phyloP scores from a whole-genome alignment of 2,329 filamentous ascomycete genomes.

The Pseudogymnoascus sp. region DNA sequence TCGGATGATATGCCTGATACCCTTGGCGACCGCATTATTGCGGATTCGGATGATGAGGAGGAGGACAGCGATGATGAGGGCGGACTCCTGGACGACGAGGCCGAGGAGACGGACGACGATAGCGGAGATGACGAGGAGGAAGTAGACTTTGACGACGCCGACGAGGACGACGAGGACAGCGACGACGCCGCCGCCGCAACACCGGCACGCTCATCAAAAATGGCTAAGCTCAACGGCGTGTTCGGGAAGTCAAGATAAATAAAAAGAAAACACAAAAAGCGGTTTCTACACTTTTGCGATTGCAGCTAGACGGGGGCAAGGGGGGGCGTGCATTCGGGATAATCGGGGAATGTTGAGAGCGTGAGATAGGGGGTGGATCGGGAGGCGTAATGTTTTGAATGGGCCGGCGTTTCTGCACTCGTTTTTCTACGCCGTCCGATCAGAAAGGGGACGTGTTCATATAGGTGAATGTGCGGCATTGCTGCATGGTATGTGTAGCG shows the following conservation, averaged over 20 bases:
- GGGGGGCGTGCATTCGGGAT: not conserved
- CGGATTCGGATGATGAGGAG: slow-evolving; percentile 42
- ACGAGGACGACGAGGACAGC: slow-evolving; percentile 35
- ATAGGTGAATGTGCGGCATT: not conserved
- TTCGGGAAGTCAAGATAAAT: not conserved
- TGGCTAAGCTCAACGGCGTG: not conserved
- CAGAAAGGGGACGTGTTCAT: slow-evolving; percentile 2
- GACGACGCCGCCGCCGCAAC: slow-evolving; percentile 29
- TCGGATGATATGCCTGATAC: slow-evolving; percentile 32
- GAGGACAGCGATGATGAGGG: slow-evolving; percentile 34
- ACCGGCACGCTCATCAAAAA: not conserved
- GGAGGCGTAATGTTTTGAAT: slow-evolving; percentile 4
- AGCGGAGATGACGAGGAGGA: slow-evolving; percentile 34
- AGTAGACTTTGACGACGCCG: slow-evolving; percentile 37
- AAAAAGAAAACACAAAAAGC: not conserved
- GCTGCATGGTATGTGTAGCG: slow-evolving; percentile 3
- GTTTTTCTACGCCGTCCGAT: slow-evolving; percentile 4
- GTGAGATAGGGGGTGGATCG: not conserved
- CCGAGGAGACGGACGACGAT: slow-evolving; percentile 35
- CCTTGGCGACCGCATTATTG: slow-evolving; percentile 34
- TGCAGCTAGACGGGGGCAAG: not conserved
- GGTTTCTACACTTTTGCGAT: not conserved
- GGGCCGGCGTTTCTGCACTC: slow-evolving; percentile 6
- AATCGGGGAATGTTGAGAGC: not conserved
- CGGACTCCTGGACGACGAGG: slow-evolving; percentile 42